Percentiles rank a stretch among this genome's conserved stretches.
These are phyloP conservation scores for Haplosporangium sp. DNA, from an alignment of 371 early-diverging fungal species.

Conservation along the genomic window DNA sequence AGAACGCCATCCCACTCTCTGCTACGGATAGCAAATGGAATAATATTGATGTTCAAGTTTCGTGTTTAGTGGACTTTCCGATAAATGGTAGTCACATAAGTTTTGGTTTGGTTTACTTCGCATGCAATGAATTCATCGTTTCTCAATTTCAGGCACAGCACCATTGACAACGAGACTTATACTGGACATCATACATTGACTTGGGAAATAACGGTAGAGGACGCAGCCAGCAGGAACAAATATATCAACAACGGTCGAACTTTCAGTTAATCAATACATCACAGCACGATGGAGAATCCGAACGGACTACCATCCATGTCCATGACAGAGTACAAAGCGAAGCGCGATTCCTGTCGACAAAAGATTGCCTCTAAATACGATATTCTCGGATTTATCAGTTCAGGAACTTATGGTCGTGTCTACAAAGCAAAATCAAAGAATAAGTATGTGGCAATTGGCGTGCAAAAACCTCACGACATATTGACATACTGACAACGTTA, in stretches of 20 bases:
- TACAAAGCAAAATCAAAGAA: slow-evolving; percentile 87
- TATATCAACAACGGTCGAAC: too few relatives aligned
- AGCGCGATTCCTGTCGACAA: slow-evolving; percentile 70
- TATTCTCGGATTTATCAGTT: slow-evolving; percentile 89
- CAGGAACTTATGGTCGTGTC: slow-evolving; percentile 95
- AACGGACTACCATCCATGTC: slow-evolving; percentile 35
- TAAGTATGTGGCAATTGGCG: slow-evolving; percentile 54
- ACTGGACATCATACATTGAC: too few relatives aligned
- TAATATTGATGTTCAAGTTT: slow-evolving; percentile 1
- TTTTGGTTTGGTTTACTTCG: too few relatives aligned
- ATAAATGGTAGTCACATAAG: too few relatives aligned
- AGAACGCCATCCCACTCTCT: slow-evolving; percentile 2
- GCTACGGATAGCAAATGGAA: not conserved
- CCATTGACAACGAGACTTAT: too few relatives aligned
- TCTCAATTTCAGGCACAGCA: too few relatives aligned
- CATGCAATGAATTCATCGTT: too few relatives aligned
- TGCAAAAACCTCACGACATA: not conserved
- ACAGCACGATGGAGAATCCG: slow-evolving; percentile 23
- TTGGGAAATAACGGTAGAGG: too few relatives aligned
- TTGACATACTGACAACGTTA: not conserved
- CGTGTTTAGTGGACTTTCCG: too few relatives aligned
- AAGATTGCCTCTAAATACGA: slow-evolving; percentile 82
- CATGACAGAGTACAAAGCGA: slow-evolving; percentile 70
- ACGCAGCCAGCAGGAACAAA: too few relatives aligned
- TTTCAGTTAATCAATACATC: not conserved